Conservation (phyloP, 805 yeast species). For the Ogataea pini region DNA sequence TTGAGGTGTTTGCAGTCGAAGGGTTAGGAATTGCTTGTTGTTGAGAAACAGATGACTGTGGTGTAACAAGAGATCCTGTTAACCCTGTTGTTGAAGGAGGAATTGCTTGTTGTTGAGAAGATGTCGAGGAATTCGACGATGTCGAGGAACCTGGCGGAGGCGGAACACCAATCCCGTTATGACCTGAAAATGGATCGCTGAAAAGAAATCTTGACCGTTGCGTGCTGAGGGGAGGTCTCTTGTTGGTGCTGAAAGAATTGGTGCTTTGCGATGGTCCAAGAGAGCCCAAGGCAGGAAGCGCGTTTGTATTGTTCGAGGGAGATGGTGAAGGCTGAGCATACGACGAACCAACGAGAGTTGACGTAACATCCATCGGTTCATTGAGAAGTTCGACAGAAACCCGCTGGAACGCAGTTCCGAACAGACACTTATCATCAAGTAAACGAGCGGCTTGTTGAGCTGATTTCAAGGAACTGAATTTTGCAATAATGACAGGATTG, state of each 20-base stretch:
- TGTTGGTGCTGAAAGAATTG: conserved; percentile 24
- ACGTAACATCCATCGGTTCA: conserved; percentile 22
- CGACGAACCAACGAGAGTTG: conserved; percentile 18
- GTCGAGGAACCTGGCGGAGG: conserved; percentile 22
- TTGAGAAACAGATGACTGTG: conserved; percentile 7
- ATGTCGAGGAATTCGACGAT: conserved; percentile 17
- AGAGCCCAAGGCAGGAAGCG: conserved; percentile 15
- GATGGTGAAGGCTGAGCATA: conserved; percentile 20
- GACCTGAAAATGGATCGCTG: conserved; percentile 55
- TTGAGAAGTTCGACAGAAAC: conserved; percentile 44
- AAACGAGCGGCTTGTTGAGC: conserved; percentile 45
- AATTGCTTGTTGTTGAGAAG: conserved; percentile 16
- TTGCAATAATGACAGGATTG: conserved; percentile 43
- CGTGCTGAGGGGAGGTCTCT: conserved; percentile 55
- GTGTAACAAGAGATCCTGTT: conserved; percentile 14
- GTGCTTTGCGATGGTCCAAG: conserved; percentile 12
- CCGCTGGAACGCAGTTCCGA: conserved; percentile 50
- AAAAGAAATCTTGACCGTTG: conserved; percentile 71
- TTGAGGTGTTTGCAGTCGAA: conserved; percentile 34
- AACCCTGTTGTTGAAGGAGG: conserved; percentile 16
- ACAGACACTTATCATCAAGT: conserved; percentile 44
- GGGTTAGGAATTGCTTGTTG: conserved; percentile 18
- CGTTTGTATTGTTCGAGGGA: conserved; percentile 14
- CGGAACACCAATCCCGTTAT: conserved; percentile 9
- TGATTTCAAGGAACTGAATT: conserved; percentile 43